These are phyloP conservation scores for Furcasterigmium sp. DNA, from an alignment of 2,329 filamentous ascomycete genomes.

Conservation along the genomic window DNA sequence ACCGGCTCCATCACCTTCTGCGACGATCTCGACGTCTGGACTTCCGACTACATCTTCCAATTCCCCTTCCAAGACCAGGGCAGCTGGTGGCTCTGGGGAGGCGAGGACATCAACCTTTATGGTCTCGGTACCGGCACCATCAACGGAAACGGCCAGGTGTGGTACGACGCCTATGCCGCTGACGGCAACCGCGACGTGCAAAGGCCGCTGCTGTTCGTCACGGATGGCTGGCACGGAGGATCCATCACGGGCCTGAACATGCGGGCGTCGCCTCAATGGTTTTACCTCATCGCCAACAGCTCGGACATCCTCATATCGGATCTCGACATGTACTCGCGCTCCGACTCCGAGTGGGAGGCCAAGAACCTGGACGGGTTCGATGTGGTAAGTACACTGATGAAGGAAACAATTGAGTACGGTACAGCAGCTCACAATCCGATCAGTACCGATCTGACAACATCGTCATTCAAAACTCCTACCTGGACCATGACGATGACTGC, in stretches of 20 bases:
- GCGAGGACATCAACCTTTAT: constrained; percentile 53
- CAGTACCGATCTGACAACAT: constrained; percentile 57
- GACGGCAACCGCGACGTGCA: constrained; percentile 43
- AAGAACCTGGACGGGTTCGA: constrained; percentile 65
- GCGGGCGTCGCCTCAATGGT: constrained; percentile 46
- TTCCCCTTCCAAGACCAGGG: constrained; percentile 62
- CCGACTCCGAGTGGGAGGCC: neutral
- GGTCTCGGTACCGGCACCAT: constrained; percentile 40
- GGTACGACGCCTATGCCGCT: constrained; percentile 56
- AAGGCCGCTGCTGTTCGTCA: constrained; percentile 51
- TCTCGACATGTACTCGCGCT: constrained; percentile 43
- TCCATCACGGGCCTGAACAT: constrained; percentile 56
- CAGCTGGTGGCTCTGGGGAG: constrained; percentile 23
- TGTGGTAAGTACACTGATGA: too few relatives aligned
- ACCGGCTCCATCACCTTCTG: constrained; percentile 55
- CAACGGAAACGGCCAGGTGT: constrained; percentile 58
- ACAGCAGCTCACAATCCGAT: too few relatives aligned
- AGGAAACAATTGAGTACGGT: too few relatives aligned
- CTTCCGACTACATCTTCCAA: constrained; percentile 53
- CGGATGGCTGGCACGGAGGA: constrained; percentile 50
- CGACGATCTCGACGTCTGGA: constrained; percentile 64
- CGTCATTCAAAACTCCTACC: constrained; percentile 61
- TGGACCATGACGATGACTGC: constrained; percentile 64
- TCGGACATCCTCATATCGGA: constrained; percentile 58
- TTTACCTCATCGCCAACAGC: constrained; percentile 60